Conservation (phyloP, 2,329 filamentous ascomycete genomes). For the Nothophoma quercina region DNA sequence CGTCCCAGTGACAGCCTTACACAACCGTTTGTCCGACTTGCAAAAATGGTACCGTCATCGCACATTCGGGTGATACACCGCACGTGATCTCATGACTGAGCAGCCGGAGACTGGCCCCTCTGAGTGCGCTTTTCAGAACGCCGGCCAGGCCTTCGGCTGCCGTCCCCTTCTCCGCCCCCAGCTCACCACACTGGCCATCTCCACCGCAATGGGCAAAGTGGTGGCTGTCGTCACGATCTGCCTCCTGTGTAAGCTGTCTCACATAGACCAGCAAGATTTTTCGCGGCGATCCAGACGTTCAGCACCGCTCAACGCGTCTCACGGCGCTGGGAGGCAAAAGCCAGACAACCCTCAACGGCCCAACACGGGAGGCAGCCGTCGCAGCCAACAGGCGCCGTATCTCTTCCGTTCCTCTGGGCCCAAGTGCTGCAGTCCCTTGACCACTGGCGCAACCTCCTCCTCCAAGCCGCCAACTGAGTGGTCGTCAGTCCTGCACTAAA, state of each 20-base stretch:
- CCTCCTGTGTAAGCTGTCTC: slow-evolving; percentile 21
- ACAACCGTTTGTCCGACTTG: slow-evolving; percentile 20
- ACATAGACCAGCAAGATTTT: slow-evolving; percentile 34
- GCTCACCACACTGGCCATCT: slow-evolving; percentile 9
- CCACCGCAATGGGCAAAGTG: slow-evolving; percentile 15
- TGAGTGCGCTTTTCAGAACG: slow-evolving; percentile 1
- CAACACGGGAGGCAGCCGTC: slow-evolving; percentile 21
- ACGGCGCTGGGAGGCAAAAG: slow-evolving; percentile 23
- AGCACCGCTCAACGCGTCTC: slow-evolving; percentile 15
- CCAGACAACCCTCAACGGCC: slow-evolving; percentile 21
- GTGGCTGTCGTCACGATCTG: slow-evolving; percentile 18
- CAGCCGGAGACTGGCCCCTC: not conserved
- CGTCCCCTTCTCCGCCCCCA: slow-evolving; percentile 5
- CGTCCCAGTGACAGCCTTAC: slow-evolving; percentile 21
- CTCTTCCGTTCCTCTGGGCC: slow-evolving; percentile 24
- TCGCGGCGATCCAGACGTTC: slow-evolving; percentile 29
- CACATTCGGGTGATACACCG: slow-evolving; percentile 4
- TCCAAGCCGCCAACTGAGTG: slow-evolving; percentile 19
- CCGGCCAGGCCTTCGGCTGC: slow-evolving; percentile 11
- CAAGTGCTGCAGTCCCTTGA: slow-evolving; percentile 25
- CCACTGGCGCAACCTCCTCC: slow-evolving; percentile 13
- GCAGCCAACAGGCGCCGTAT: slow-evolving; percentile 26
- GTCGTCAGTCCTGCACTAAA: slow-evolving; percentile 25
- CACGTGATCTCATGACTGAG: slow-evolving; percentile 9
- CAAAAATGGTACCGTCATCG: not conserved